Evolutionary conservation across 2,329 filamentous ascomycete genomes (phyloP), one percentile per base, ranked within the genome.

Genomic region (Sordariomycetes sp.): DNA sequence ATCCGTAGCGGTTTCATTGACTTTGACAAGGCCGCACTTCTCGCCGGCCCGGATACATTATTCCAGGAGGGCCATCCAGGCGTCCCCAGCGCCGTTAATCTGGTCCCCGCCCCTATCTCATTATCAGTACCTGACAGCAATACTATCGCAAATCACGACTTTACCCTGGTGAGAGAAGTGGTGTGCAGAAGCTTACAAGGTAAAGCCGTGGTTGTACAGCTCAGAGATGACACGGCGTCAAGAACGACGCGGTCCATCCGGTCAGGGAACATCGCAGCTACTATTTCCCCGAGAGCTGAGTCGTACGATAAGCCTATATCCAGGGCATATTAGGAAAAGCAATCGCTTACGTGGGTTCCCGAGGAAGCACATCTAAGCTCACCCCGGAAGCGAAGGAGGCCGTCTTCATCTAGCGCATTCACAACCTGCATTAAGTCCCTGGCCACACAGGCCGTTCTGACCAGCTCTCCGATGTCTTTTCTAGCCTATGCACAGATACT

Each of bases 241-340:
- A 75, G 59, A 15, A 74, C 59, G 12, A 74, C 57, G 35, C 64
- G 64, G 28, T 71, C 71, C 32, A 74, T 64, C 39, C 68, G 64
- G 28, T 74, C 69, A 1, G 72, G 73, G 57, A 73, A 74, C 68
- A 75, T 71, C 22, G 70, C 68, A 8, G 70, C 70, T 10, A 70
- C 62, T 0, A 68, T 72, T 2, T 64, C 63, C 6, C 74, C 73
- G 1, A 76, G 60, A 10, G 68, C 61, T 1, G 69, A 70, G 12
- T 72, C 72, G 57, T 75, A 75, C 2, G 71, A 74, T 57, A 69
- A 62, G 10, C 72, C 71, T 69, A 39, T 22, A 39, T 2, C 8
- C 5, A 50, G 12, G 5, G 6, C n/a, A 10, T 24, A 20, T 50
- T 8, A 50, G 45, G 10, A 45, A n/a, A 2, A 17, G 15, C 6